phyloP scores from a whole-genome alignment of 345 rosid species.

The Salix purpurea region DNA sequence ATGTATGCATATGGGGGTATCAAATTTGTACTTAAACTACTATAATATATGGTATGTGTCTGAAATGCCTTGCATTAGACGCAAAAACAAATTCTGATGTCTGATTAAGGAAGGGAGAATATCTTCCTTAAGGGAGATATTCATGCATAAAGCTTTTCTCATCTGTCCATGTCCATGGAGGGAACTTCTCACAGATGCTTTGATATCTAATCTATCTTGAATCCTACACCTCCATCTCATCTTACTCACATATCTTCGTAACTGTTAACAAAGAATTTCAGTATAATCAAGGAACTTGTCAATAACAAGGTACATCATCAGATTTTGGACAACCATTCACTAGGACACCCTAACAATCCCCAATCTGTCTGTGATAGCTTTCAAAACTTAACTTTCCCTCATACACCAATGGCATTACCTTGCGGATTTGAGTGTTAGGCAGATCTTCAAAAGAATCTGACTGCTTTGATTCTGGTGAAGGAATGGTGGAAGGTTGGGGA shows the following conservation, averaged over 20 bases:
- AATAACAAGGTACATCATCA: background rate
- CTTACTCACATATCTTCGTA: too few relatives aligned
- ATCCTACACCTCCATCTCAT: too few relatives aligned
- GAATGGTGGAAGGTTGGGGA: conserved; percentile 35
- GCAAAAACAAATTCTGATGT: background rate
- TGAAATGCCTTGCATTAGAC: background rate
- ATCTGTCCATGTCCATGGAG: too few relatives aligned
- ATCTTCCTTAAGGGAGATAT: too few relatives aligned
- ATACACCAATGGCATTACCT: conserved; percentile 47
- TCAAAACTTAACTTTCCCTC: background rate
- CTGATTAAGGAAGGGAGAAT: too few relatives aligned
- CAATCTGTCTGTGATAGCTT: background rate
- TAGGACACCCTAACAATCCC: background rate
- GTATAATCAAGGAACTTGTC: background rate
- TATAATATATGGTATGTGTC: background rate
- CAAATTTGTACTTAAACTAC: background rate
- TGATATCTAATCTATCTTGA: too few relatives aligned
- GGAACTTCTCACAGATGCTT: too few relatives aligned
- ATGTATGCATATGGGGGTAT: background rate
- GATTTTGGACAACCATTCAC: background rate
- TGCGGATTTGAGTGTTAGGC: conserved; percentile 94
- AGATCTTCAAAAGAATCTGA: conserved; percentile 68
- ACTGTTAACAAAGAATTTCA: background rate
- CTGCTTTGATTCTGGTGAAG: conserved; percentile 37
- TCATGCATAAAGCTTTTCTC: too few relatives aligned